These are phyloP conservation scores for Colletotrichum sp. DNA, from an alignment of 2,329 filamentous ascomycete genomes.

Conservation along the genomic window DNA sequence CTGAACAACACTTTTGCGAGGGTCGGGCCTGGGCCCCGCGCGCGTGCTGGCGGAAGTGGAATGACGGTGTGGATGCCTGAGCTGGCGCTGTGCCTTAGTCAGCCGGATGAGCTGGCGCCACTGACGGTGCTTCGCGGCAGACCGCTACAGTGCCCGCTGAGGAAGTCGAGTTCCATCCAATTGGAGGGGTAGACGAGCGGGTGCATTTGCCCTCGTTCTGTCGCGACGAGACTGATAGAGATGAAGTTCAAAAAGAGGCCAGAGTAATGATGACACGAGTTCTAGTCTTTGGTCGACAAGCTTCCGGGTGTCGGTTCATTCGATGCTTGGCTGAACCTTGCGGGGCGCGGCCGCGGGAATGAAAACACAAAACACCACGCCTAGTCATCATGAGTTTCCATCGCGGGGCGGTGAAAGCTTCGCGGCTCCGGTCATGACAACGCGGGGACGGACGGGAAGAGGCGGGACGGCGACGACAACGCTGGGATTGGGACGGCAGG, in stretches of 20 bases:
- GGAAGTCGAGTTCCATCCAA: background rate
- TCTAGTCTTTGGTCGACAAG: background rate
- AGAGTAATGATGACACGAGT: background rate
- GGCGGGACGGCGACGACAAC: background rate
- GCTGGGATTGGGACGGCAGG: background rate
- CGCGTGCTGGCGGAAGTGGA: background rate
- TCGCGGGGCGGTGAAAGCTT: background rate
- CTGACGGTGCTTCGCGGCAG: slow-evolving; percentile 8
- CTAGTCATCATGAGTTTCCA: background rate
- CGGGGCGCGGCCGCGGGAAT: background rate
- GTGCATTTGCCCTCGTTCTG: background rate
- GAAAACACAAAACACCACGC: background rate
- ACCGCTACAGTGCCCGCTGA: background rate
- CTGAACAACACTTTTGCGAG: slow-evolving; percentile 5
- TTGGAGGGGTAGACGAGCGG: background rate
- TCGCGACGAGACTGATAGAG: background rate
- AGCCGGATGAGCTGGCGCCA: slow-evolving; percentile 2
- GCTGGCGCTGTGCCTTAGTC: background rate
- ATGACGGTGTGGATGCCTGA: slow-evolving; percentile 4
- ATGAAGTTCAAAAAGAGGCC: background rate
- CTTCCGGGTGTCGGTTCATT: background rate
- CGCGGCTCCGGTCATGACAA: background rate
- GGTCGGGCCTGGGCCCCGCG: background rate
- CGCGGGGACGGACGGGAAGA: background rate
- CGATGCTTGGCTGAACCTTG: background rate